Evolutionary conservation across 1,284 basidiomycete species (phyloP).

Genomic region (Thelephora terrestris): DNA sequence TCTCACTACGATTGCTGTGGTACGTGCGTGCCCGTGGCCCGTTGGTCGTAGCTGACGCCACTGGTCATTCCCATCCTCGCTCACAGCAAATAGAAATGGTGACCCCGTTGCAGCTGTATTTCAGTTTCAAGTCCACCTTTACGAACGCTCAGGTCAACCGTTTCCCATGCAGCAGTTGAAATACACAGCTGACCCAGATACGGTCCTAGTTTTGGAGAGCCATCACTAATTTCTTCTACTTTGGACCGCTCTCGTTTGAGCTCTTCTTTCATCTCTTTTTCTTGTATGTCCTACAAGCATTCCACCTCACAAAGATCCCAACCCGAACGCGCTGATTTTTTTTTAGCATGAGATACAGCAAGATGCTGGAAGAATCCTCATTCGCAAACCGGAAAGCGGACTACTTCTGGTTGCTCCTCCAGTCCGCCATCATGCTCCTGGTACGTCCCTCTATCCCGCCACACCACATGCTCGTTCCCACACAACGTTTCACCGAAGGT

Average conservation of each 20-base stretch:
- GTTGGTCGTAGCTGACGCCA: not conserved
- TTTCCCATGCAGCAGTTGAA: not conserved
- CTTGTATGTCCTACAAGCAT: constrained; percentile 53
- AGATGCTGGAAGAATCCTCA: constrained; percentile 92
- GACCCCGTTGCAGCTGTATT: constrained; percentile 86
- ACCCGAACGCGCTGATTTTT: not conserved
- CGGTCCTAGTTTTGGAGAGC: constrained; percentile 71
- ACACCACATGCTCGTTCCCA: not conserved
- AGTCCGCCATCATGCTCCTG: constrained; percentile 74
- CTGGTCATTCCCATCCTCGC: not conserved
- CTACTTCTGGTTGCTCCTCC: constrained; percentile 86
- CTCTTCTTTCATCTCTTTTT: constrained; percentile 97
- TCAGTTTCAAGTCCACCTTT: constrained; percentile 79
- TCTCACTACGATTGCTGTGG: constrained; percentile 74
- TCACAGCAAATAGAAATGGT: constrained; percentile 83
- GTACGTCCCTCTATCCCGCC: constrained; percentile 32
- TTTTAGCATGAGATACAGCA: constrained; percentile 85
- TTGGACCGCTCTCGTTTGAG: constrained; percentile 88
- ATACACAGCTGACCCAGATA: not conserved
- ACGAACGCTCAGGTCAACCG: constrained; percentile 63
- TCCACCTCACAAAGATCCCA: not conserved
- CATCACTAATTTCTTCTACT: constrained; percentile 91
- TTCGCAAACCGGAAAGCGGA: constrained; percentile 87
- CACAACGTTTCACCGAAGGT: constrained; percentile 32
- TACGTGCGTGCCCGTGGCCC: constrained; percentile 31